Evolutionary conservation across 441 rosid species (phyloP), one percentile per base, ranked within the genome.

Genomic region (Codiaeum variegatum): DNA sequence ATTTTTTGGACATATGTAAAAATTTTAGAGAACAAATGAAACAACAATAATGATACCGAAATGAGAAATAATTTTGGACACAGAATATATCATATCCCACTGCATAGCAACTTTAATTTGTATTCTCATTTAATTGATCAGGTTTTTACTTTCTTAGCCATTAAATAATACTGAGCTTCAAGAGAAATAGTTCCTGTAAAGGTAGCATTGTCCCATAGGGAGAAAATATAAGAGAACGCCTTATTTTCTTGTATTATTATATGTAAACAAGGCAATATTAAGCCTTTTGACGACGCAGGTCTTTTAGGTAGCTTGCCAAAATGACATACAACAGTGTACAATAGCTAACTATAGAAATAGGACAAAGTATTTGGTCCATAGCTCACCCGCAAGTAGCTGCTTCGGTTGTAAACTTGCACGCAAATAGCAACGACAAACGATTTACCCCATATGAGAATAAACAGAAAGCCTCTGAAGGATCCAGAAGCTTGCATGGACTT

Each of bases 341-440:
- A 56, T 2, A 40, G 52, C 24, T 28, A 55, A 36, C 24, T 10
- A 55, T 28, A 24, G 36, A 44, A 44, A 44, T 24, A 15, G 19
- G 31, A 5, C 67, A 23, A 10, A 36, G 19, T 19, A 34, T 19
- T 51, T 51, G 6, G n/a, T 51, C 8, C 2, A 26, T 2, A 52
- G 23, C 26, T 52, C 58, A 52, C 23, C 3, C 1, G 11, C 58
- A 10, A 52, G 2, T 8, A 52, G 44, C 44, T 23, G 36, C 24
- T 18, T 49, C 46, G 18, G 13, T 18, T 12, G 23, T 7, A 40
- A 62, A 74, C 36, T 15, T 36, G 0, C 11, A n/a, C 36, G 67
- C 76, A 40, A 34, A 36, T 31, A 61, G 32, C 29, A 62, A 51
- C 36, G 65, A 47, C 26, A 52, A 28, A 47, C 58, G 76, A 60